These are phyloP conservation scores for Onygena corvina DNA, from an alignment of 2,329 filamentous ascomycete genomes.

Conservation along the genomic window DNA sequence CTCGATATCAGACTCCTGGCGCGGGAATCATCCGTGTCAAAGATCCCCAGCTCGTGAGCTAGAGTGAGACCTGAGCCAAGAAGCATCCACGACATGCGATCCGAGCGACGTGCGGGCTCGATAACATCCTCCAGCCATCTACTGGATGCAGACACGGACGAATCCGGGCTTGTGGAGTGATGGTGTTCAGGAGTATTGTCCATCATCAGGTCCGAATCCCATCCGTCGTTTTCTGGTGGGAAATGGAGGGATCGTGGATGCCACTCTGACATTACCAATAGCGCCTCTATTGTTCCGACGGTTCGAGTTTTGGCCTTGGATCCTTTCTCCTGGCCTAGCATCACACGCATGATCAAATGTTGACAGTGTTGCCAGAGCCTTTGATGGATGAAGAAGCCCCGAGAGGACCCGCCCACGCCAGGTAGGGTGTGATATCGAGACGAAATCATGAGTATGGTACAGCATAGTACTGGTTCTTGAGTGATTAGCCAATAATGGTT, in stretches of 20 bases:
- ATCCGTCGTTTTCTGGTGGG: conserved; percentile 42
- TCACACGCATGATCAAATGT: conserved; percentile 42
- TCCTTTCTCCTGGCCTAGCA: conserved; percentile 43
- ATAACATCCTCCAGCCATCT: conserved; percentile 44
- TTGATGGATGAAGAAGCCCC: conserved; percentile 44
- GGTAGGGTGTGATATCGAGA: conserved; percentile 40
- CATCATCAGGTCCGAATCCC: conserved; percentile 42
- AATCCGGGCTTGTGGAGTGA: conserved; percentile 19
- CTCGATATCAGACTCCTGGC: conserved; percentile 16
- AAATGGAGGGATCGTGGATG: conserved; percentile 44
- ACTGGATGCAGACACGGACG: conserved; percentile 23
- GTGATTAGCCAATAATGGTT: conserved; percentile 40
- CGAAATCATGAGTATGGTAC: conserved; percentile 44
- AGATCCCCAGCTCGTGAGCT: conserved; percentile 42
- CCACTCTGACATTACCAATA: conserved; percentile 45
- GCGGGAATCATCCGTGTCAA: conserved; percentile 31
- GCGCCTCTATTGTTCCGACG: conserved; percentile 42
- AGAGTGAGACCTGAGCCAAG: conserved; percentile 43
- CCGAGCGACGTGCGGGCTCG: conserved; percentile 41
- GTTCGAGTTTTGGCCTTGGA: conserved; percentile 40
- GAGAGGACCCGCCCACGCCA: conserved; percentile 35
- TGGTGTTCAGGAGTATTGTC: conserved; percentile 15
- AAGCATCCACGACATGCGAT: conserved; percentile 50
- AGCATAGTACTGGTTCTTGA: conserved; percentile 42
- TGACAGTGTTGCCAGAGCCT: conserved; percentile 45